Conservation (phyloP, 2,329 filamentous ascomycete genomes). For the Didymella glomerata region DNA sequence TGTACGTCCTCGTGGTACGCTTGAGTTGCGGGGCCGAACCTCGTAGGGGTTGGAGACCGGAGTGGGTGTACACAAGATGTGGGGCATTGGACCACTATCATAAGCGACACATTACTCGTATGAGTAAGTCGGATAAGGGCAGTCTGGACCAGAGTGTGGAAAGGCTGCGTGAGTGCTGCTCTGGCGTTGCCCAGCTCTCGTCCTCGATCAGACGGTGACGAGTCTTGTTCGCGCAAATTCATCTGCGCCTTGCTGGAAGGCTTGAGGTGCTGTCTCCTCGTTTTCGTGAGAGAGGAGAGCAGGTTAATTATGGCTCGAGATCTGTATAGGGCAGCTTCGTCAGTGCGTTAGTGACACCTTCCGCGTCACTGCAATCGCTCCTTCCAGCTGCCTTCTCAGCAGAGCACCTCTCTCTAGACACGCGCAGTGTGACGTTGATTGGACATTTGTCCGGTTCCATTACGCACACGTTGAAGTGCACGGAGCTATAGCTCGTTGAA, state of each 20-base stretch:
- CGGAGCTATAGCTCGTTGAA: conserved; percentile 23
- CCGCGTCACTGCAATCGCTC: conserved; percentile 2
- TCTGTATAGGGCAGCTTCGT: not conserved
- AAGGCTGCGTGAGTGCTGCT: not conserved
- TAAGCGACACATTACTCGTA: not conserved
- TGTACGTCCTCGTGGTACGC: conserved; percentile 9
- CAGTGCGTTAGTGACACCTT: not conserved
- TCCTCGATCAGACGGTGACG: no score
- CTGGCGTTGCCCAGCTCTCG: not conserved
- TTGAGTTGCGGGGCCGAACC: not conserved
- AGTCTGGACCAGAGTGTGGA: not conserved
- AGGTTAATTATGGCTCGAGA: not conserved
- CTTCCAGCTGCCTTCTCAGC: not conserved
- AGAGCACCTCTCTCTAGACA: not conserved
- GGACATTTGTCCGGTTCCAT: conserved; percentile 3
- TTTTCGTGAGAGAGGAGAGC: not conserved
- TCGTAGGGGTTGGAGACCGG: not conserved
- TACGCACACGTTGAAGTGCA: conserved; percentile 23
- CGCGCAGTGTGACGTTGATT: not conserved
- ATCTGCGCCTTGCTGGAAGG: no score
- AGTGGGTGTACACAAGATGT: conserved; percentile 1
- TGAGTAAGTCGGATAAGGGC: not conserved
- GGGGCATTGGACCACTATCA: not conserved
- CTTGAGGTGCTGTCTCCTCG: no score
- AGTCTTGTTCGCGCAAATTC: no score